A percentile compares a stretch with the other conserved stretches of the same genome.
Evolutionary conservation across 176 grass and related monocot species (phyloP).

Genomic region (Cymbopogon citratus): DNA sequence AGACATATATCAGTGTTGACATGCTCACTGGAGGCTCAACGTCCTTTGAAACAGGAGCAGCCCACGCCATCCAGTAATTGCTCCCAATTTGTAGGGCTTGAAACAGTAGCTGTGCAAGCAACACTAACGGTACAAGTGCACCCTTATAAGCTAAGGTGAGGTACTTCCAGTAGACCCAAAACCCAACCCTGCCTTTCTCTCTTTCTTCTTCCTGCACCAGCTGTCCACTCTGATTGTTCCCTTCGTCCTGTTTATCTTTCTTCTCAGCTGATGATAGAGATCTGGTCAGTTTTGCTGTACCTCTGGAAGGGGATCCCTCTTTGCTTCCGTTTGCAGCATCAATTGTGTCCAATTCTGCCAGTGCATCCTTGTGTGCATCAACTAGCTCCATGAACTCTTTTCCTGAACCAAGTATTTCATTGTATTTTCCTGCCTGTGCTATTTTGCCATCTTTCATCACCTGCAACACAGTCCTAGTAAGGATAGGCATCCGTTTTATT

Average conservation of each 20-base stretch:
- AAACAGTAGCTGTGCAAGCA: slow-evolving; percentile 72
- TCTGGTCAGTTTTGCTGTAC: not conserved
- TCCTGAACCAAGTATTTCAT: slow-evolving; percentile 53
- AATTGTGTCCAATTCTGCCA: slow-evolving; percentile 39
- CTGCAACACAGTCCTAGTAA: slow-evolving; percentile 8
- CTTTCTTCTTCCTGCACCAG: slow-evolving; percentile 93
- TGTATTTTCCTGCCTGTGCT: slow-evolving; percentile 68
- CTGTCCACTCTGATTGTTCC: slow-evolving; percentile 42
- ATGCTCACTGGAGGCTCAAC: slow-evolving; percentile 54
- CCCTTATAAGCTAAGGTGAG: slow-evolving; percentile 76
- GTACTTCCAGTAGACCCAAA: slow-evolving; percentile 90
- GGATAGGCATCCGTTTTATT: not conserved
- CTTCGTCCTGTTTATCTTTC: slow-evolving; percentile 40
- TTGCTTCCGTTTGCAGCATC: slow-evolving; percentile 1
- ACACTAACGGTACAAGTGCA: slow-evolving; percentile 62
- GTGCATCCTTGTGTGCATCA: slow-evolving; percentile 64
- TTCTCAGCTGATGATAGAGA: slow-evolving; percentile 30
- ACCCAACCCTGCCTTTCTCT: slow-evolving; percentile 77
- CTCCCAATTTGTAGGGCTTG: slow-evolving; percentile 80
- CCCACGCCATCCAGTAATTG: slow-evolving; percentile 96
- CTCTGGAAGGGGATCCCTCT: slow-evolving; percentile 3
- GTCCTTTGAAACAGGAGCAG: slow-evolving; percentile 57
- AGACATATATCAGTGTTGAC: slow-evolving; percentile 64
- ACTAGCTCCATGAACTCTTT: slow-evolving; percentile 82
- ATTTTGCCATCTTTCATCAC: slow-evolving; percentile 79